Evolutionary conservation across 2,329 filamentous ascomycete species (phyloP).

Genomic region (Apiospora malaysiana): DNA sequence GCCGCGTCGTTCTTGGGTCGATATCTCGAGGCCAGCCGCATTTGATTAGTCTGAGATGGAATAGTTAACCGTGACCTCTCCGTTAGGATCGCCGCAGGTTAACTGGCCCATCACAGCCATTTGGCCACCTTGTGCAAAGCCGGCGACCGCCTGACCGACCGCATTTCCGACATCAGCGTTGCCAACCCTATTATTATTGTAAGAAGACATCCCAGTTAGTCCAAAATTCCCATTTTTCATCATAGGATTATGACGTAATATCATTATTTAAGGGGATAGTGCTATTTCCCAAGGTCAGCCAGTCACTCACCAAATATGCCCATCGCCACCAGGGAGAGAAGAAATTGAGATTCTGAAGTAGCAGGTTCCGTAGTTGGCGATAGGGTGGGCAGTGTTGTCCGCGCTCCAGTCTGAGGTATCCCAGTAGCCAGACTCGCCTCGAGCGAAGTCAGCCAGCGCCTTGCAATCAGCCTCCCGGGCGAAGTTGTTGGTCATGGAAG

Average conservation of each 20-base stretch:
- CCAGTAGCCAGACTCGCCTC: neutral
- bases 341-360: neutral
- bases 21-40: no score
- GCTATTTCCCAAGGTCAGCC: neutral
- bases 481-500: neutral
- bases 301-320: neutral
- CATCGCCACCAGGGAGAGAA: neutral
- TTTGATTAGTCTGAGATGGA: neutral
- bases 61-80: neutral
- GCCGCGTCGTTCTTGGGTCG: no score
- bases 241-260: no score
- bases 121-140: neutral
- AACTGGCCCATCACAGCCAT: neutral
- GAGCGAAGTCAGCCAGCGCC: neutral
- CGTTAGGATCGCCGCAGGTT: neutral
- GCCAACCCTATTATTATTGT: neutral
- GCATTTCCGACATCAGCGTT: neutral
- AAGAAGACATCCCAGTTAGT: neutral
- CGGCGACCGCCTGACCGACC: neutral
- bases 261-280: no score
- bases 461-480: constrained; percentile 5
- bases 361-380: neutral
- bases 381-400: neutral
- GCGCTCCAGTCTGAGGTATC: neutral
- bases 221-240: neutral